phyloP scores from a whole-genome alignment of 768 basidiomycete genomes.

The Tylopilus sp. region DNA sequence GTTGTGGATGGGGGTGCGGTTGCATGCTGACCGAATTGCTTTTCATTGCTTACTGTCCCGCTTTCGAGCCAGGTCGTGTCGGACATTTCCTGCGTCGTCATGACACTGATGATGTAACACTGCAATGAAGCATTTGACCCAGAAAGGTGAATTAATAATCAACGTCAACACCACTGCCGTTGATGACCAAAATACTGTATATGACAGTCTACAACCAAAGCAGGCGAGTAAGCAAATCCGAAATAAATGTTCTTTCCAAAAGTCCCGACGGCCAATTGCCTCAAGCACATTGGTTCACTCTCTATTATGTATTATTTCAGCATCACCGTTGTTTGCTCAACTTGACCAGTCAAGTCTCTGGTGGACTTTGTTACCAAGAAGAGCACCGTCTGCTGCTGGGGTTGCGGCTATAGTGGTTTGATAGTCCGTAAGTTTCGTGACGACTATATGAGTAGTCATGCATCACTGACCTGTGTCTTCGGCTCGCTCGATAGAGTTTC shows the following conservation, averaged over 20 bases:
- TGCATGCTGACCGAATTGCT: background rate
- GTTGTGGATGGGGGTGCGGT: background rate
- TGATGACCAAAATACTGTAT: background rate
- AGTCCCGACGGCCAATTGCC: background rate
- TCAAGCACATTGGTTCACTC: background rate
- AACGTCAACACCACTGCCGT: background rate
- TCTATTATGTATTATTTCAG: background rate
- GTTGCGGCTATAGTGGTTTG: background rate
- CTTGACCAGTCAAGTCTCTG: slow-evolving; percentile 5
- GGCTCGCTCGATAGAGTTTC: background rate
- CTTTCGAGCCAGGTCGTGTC: background rate
- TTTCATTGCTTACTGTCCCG: background rate
- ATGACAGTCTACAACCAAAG: background rate
- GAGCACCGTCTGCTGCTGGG: slow-evolving; percentile 3
- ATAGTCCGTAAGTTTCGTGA: background rate
- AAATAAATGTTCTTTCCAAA: background rate
- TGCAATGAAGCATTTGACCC: background rate
- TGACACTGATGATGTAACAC: background rate
- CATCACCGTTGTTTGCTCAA: background rate
- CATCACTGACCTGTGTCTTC: slow-evolving; percentile 9
- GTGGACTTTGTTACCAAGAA: slow-evolving; percentile 8
- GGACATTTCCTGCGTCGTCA: background rate
- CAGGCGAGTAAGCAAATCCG: background rate
- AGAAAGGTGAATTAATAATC: background rate
- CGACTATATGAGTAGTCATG: background rate